A percentile compares a stretch with the other conserved stretches of the same genome.
phyloP scores from a whole-genome alignment of 768 basidiomycete genomes.

The Multifurca ochricompacta region DNA sequence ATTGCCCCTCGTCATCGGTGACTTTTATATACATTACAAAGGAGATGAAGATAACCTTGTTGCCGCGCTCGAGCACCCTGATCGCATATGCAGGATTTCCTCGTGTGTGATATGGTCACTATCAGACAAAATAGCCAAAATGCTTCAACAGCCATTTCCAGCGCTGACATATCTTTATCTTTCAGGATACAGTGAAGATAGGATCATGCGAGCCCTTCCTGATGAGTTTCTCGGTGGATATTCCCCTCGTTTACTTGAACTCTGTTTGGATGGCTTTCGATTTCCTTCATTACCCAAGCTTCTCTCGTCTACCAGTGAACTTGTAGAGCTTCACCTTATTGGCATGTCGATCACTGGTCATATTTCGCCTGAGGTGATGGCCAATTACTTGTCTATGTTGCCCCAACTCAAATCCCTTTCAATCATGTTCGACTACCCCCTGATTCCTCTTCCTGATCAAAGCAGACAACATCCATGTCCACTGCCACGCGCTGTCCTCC shows the following conservation, averaged over 20 bases:
- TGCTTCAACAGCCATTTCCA: neutral
- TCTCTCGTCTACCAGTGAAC: neutral
- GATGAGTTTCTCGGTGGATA: neutral
- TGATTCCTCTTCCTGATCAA: neutral
- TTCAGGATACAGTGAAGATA: neutral
- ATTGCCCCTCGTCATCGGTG: no score
- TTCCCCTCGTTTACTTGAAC: neutral
- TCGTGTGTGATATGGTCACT: no score
- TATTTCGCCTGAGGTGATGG: neutral
- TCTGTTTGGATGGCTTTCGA: neutral
- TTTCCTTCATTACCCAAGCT: neutral
- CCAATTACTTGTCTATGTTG: neutral
- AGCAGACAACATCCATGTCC: neutral
- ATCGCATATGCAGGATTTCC: no score
- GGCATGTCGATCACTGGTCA: conserved; percentile 1
- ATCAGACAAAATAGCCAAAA: neutral
- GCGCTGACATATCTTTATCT: neutral
- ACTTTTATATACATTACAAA: no score
- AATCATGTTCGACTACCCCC: neutral
- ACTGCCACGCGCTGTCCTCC: neutral
- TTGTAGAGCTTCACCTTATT: neutral
- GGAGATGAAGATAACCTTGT: no score
- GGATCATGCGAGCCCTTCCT: neutral
- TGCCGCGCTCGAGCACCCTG: no score
- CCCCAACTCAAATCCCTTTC: neutral